These are phyloP conservation scores for Verticillium nonalfalfae DNA, from an alignment of 2,329 filamentous ascomycete genomes.

Conservation along the genomic window DNA sequence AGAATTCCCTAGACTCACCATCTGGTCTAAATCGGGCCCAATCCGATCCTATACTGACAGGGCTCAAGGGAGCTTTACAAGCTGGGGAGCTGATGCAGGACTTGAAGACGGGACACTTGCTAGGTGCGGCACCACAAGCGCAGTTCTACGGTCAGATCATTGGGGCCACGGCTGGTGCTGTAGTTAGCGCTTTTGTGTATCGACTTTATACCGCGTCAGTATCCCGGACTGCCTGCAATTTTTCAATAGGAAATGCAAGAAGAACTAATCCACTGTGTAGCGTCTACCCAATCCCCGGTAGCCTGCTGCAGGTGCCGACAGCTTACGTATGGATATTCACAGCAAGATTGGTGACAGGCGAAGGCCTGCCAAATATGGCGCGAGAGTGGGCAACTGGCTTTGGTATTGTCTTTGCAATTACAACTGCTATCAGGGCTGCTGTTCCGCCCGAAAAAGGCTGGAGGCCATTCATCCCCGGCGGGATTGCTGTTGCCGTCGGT, in stretches of 20 bases:
- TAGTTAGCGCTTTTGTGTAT: conserved; percentile 83
- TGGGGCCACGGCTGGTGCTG: conserved; percentile 76
- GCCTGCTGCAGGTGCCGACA: conserved; percentile 88
- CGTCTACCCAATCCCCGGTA: conserved; percentile 83
- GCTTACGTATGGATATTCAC: conserved; percentile 98
- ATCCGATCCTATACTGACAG: conserved; percentile 2
- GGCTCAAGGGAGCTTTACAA: conserved; percentile 65
- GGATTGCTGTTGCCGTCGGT: conserved; percentile 93
- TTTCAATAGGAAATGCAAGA: not conserved
- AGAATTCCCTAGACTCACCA: not conserved
- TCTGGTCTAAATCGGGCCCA: not conserved
- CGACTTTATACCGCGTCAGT: conserved; percentile 68
- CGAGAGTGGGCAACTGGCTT: conserved; percentile 71
- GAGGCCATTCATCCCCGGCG: conserved; percentile 77
- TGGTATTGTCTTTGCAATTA: conserved; percentile 65
- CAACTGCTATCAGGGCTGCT: conserved; percentile 62
- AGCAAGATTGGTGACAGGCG: conserved; percentile 82
- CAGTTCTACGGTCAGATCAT: conserved; percentile 98
- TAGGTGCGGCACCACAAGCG: conserved; percentile 86
- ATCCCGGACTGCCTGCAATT: too few species aligned
- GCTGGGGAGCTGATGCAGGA: conserved; percentile 97
- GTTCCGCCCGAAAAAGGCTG: conserved; percentile 50
- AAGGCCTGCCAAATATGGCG: conserved; percentile 80
- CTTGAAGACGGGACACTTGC: conserved; percentile 88
- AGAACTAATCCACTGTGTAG: conserved; percentile 23